Conservation (phyloP, 2,329 filamentous ascomycete species). For the Calonectria henricotiae region DNA sequence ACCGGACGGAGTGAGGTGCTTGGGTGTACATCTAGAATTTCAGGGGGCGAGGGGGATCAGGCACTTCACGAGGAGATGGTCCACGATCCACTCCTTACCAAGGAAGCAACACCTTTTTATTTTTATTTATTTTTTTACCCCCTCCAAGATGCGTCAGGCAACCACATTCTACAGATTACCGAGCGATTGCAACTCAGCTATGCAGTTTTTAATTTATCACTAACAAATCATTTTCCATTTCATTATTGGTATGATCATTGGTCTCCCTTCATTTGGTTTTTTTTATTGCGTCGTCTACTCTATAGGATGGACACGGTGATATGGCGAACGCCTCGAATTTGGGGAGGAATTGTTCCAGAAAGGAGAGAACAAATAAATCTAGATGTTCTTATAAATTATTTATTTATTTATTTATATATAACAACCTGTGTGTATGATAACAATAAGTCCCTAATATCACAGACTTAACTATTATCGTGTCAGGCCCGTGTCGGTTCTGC, state of each 20-base stretch:
- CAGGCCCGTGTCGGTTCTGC: conserved; percentile 14
- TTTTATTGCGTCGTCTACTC: too few species aligned
- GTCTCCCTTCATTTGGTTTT: neutral
- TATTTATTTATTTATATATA: neutral
- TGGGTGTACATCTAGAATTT: conserved; percentile 1
- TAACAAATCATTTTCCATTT: neutral
- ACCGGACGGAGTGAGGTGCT: neutral
- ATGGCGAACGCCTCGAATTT: neutral
- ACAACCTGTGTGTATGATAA: neutral
- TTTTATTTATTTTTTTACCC: neutral
- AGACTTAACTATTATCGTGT: neutral
- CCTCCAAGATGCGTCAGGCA: conserved; percentile 2
- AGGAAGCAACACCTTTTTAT: neutral
- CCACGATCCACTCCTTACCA: neutral
- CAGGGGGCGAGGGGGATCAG: conserved; percentile 19
- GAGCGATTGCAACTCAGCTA: conserved; percentile 1
- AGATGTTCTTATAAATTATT: neutral
- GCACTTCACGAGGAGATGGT: conserved; percentile 1
- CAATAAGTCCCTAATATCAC: conserved; percentile 9
- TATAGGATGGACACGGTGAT: too few species aligned
- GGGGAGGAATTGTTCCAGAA: neutral
- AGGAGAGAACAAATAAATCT: neutral
- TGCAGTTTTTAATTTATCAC: neutral
- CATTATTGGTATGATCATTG: neutral
- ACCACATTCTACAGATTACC: conserved; percentile 2